These are phyloP conservation scores for Talaromyces trachyspermus DNA, from an alignment of 495 filamentous ascomycete species.

Conservation along the genomic window DNA sequence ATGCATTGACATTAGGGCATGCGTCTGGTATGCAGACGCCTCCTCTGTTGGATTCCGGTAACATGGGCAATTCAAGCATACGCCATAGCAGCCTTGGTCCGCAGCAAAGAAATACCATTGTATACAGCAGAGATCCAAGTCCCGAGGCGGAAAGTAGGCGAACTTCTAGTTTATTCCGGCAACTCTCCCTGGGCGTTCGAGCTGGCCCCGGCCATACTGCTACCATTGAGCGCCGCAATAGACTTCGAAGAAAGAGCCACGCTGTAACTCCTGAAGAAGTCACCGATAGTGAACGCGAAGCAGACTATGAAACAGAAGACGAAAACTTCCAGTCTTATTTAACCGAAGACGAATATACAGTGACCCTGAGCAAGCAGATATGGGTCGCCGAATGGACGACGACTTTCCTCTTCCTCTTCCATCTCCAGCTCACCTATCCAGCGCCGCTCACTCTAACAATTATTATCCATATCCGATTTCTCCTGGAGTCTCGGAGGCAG, in stretches of 20 bases:
- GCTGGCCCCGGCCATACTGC: conserved; percentile 28
- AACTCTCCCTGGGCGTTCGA: conserved; percentile 29
- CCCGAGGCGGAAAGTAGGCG: conserved; percentile 26
- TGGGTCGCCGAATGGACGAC: conserved; percentile 19
- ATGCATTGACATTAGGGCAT: conserved; percentile 27
- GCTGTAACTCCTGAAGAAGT: conserved; percentile 24
- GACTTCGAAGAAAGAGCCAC: conserved; percentile 25
- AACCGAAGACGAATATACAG: conserved; percentile 36
- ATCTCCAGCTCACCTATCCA: not conserved
- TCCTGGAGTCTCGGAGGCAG: conserved; percentile 32
- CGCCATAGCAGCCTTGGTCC: conserved; percentile 38
- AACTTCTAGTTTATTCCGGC: conserved; percentile 31
- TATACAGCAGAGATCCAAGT: conserved; percentile 40
- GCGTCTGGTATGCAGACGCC: conserved; percentile 38
- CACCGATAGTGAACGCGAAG: conserved; percentile 16
- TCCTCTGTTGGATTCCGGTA: conserved; percentile 25
- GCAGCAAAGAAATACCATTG: conserved; percentile 40
- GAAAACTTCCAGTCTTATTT: conserved; percentile 37
- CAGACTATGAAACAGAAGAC: conserved; percentile 37
- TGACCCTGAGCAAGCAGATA: conserved; percentile 30
- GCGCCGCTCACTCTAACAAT: not conserved
- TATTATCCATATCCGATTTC: conserved; percentile 20
- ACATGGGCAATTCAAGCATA: conserved; percentile 42
- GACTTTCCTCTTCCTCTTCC: not conserved
- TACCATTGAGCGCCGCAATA: conserved; percentile 22